Percentiles rank a stretch among this genome's conserved stretches.
phyloP scores from a whole-genome alignment of 2,329 filamentous ascomycete species.

The Pseudocercospora fuligena region DNA sequence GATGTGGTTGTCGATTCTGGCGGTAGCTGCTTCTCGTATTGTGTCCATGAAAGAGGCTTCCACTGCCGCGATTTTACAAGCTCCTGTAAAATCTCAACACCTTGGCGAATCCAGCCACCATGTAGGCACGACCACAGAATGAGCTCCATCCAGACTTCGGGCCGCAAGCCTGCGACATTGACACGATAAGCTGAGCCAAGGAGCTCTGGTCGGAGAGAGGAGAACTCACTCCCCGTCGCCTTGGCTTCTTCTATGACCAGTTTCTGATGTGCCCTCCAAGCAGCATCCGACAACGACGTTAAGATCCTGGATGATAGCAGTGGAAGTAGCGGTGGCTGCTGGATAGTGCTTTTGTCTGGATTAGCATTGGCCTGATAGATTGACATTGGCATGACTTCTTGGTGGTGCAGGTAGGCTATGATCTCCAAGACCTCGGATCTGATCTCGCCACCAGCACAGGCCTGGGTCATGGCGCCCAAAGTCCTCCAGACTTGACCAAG shows the following conservation, averaged over 20 bases:
- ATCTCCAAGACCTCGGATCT: slow-evolving; percentile 54
- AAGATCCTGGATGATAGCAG: slow-evolving; percentile 55
- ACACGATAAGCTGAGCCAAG: slow-evolving; percentile 50
- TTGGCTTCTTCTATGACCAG: slow-evolving; percentile 35
- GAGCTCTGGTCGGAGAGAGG: slow-evolving; percentile 49
- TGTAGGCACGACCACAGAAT: slow-evolving; percentile 57
- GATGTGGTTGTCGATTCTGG: slow-evolving; percentile 32
- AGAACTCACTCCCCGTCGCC: slow-evolving; percentile 44
- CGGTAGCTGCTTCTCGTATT: slow-evolving; percentile 41
- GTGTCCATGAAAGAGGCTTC: slow-evolving; percentile 48
- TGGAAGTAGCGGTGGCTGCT: slow-evolving; percentile 54
- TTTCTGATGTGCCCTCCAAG: slow-evolving; percentile 54
- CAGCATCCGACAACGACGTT: slow-evolving; percentile 56
- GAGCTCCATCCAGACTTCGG: slow-evolving; percentile 58
- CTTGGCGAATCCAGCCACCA: slow-evolving; percentile 53
- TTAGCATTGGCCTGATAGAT: slow-evolving; percentile 48
- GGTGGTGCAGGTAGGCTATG: slow-evolving; percentile 54
- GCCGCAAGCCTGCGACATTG: slow-evolving; percentile 45
- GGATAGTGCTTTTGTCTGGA: slow-evolving; percentile 44
- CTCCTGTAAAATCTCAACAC: slow-evolving; percentile 45
- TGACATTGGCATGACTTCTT: slow-evolving; percentile 52
- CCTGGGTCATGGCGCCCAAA: slow-evolving; percentile 52
- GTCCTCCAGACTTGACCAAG: slow-evolving; percentile 54
- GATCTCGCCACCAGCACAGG: slow-evolving; percentile 37
- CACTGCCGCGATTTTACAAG: slow-evolving; percentile 28